A percentile compares a stretch with the other conserved stretches of the same genome.
Conservation (phyloP, 306 rosid genomes). For the Cicer bijugum region DNA sequence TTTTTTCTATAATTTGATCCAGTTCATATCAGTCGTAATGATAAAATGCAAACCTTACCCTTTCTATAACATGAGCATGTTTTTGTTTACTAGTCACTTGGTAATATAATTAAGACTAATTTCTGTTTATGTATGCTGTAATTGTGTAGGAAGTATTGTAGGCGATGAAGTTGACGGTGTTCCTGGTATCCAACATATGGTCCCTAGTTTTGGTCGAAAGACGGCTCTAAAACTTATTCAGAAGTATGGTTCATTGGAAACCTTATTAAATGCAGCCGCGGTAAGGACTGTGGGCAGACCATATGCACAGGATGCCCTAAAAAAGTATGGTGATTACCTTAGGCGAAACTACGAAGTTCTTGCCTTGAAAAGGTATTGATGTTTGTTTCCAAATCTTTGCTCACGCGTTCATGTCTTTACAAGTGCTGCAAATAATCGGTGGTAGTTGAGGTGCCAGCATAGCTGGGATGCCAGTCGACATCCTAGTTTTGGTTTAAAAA, state of each 20-base stretch:
- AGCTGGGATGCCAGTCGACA: neutral
- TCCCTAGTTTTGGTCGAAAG: constrained; percentile 88
- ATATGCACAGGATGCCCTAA: constrained; percentile 90
- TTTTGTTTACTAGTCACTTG: constrained; percentile 1
- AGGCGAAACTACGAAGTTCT: constrained; percentile 80
- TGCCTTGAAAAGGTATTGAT: constrained; percentile 70
- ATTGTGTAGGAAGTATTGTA: constrained; percentile 70
- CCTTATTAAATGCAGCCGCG: constrained; percentile 70
- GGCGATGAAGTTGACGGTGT: constrained; percentile 93
- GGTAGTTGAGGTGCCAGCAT: neutral
- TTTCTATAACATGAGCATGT: neutral
- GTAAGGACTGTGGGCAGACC: constrained; percentile 87
- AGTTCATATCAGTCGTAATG: neutral
- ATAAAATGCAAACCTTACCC: neutral
- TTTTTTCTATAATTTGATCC: neutral
- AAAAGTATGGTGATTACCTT: constrained; percentile 70
- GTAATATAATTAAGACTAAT: constrained; percentile 31
- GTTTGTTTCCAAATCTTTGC: constrained; percentile 36
- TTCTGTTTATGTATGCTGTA: constrained; percentile 36
- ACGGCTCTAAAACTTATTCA: constrained; percentile 87
- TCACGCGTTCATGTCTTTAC: neutral
- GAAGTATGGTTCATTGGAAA: constrained; percentile 86
- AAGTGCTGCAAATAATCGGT: neutral
- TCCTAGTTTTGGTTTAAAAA: neutral
- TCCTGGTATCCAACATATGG: constrained; percentile 92